A percentile compares a stretch with the other conserved stretches of the same genome.
These are phyloP conservation scores for Coccomyxa sp. DNA, from an alignment of 139 green algal species.

Conservation along the genomic window DNA sequence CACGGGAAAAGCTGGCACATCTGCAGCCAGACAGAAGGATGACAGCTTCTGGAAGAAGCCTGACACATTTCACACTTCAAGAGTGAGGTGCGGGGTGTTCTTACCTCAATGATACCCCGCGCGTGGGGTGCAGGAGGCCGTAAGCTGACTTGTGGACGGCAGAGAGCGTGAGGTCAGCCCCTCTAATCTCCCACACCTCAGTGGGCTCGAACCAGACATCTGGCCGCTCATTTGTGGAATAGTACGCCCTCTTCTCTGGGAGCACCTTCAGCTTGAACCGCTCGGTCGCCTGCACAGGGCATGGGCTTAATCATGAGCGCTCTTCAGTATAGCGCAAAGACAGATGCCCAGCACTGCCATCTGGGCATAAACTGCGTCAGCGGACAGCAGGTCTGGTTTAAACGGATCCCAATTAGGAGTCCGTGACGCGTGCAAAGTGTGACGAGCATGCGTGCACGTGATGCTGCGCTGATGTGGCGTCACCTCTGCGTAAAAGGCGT, in stretches of 20 bases:
- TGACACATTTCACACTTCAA: background rate
- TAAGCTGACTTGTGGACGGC: slow-evolving; percentile 61
- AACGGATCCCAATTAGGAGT: too few species aligned
- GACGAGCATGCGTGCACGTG: too few species aligned
- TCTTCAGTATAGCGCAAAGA: too few species aligned
- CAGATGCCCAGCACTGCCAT: too few species aligned
- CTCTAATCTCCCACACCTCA: slow-evolving; percentile 67
- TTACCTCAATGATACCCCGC: slow-evolving; percentile 67
- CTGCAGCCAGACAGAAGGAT: background rate
- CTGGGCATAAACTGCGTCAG: too few species aligned
- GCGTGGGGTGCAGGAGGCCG: slow-evolving; percentile 34
- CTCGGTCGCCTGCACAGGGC: slow-evolving; percentile 17
- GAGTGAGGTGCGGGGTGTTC: slow-evolving; percentile 1
- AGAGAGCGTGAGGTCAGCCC: slow-evolving; percentile 72
- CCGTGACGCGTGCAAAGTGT: too few species aligned
- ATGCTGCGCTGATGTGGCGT: too few species aligned
- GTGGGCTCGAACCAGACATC: slow-evolving; percentile 74
- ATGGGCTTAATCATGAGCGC: too few species aligned
- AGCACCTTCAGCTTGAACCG: slow-evolving; percentile 15
- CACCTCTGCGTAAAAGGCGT: slow-evolving; percentile 80
- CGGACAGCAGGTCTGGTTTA: too few species aligned
- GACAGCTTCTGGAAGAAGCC: too few species aligned
- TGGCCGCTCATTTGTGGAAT: slow-evolving; percentile 56
- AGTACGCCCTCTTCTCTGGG: slow-evolving; percentile 60
- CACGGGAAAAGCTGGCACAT: background rate